phyloP scores from a whole-genome alignment of 2,329 filamentous ascomycete genomes.

The Ramularia collo-cygni region DNA sequence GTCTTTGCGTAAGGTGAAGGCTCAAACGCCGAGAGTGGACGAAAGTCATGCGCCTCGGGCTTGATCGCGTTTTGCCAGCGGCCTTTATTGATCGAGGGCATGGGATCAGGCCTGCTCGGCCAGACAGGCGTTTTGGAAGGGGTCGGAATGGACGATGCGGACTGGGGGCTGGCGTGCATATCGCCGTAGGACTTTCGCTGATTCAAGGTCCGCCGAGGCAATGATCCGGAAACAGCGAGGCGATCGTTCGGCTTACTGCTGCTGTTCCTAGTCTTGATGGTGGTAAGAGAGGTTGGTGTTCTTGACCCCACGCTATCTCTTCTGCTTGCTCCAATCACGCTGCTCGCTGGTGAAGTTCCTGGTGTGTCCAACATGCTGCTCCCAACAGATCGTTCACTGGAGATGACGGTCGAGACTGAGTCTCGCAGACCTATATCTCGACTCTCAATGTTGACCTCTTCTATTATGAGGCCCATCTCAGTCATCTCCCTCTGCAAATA shows the following conservation, averaged over 20 bases:
- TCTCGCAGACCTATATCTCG: slow-evolving; percentile 73
- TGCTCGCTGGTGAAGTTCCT: slow-evolving; percentile 59
- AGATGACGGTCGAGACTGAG: slow-evolving; percentile 87
- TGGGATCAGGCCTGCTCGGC: slow-evolving; percentile 14
- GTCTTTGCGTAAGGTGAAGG: slow-evolving; percentile 30
- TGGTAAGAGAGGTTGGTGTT: slow-evolving; percentile 35
- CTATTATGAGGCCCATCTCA: slow-evolving; percentile 67
- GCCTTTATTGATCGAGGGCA: slow-evolving; percentile 18
- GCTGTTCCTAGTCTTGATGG: slow-evolving; percentile 13
- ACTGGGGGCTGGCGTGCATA: slow-evolving; percentile 13
- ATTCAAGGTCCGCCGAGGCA: slow-evolving; percentile 15
- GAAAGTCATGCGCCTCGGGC: slow-evolving; percentile 22
- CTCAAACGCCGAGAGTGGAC: slow-evolving; percentile 28
- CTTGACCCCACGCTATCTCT: slow-evolving; percentile 42
- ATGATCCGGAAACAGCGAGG: slow-evolving; percentile 12
- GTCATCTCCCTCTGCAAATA: slow-evolving; percentile 68
- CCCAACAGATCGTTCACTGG: slow-evolving; percentile 66
- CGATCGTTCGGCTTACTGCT: slow-evolving; percentile 13
- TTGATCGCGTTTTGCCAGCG: slow-evolving; percentile 20
- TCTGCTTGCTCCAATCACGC: slow-evolving; percentile 46
- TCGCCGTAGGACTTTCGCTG: slow-evolving; percentile 15
- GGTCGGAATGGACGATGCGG: slow-evolving; percentile 19
- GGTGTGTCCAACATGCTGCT: slow-evolving; percentile 60
- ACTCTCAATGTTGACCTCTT: slow-evolving; percentile 56
- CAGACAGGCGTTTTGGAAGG: slow-evolving; percentile 12